Conservation (phyloP, 306 rosid genomes). For the Prunus fruticosa region DNA sequence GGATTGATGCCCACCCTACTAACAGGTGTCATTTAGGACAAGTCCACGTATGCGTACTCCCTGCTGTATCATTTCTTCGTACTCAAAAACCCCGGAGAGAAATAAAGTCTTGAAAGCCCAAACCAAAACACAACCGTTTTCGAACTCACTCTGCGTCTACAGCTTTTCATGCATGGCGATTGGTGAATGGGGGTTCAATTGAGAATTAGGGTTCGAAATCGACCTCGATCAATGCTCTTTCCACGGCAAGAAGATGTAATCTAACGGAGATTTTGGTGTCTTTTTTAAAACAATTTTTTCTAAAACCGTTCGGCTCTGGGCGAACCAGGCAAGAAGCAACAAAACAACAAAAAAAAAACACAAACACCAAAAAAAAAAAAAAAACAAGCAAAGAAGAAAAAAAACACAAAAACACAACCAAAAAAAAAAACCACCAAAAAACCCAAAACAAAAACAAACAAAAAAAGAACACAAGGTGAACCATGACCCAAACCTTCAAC, state of each 20-base stretch:
- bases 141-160: neutral
- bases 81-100: neutral
- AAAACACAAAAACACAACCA: too few species aligned
- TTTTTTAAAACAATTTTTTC: neutral
- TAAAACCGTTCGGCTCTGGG: neutral
- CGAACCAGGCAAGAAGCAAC: too few species aligned
- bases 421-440: too few species aligned
- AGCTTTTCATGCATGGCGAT: slow-evolving; percentile 1
- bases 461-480: too few species aligned
- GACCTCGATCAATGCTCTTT: neutral
- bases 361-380: too few species aligned
- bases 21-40: neutral
- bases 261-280: slow-evolving; percentile 11
- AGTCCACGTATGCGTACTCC: neutral
- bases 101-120: neutral
- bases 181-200: slow-evolving; percentile 39
- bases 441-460: too few species aligned
- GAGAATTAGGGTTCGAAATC: slow-evolving; percentile 41
- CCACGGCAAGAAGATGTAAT: slow-evolving; percentile 41
- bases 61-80: neutral
- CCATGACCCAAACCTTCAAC: too few species aligned
- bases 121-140: neutral
- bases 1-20: too few species aligned
- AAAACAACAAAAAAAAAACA: too few species aligned
- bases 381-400: too few species aligned